Percentiles rank a stretch among this genome's conserved stretches.
Evolutionary conservation across 2,329 filamentous ascomycete species (phyloP).

Genomic region (Fusarium concolor): DNA sequence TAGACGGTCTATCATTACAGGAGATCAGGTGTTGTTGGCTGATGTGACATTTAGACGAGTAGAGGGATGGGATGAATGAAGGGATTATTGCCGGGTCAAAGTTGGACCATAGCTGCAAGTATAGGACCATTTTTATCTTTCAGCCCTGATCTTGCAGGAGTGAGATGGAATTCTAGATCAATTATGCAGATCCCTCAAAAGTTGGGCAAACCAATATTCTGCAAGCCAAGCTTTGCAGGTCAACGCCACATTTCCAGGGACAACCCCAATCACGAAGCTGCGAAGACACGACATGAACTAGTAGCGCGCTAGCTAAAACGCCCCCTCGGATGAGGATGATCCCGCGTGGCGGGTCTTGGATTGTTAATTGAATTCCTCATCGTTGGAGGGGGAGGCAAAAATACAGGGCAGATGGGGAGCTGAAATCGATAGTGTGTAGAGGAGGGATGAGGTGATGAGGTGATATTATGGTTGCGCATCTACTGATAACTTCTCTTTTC

Average conservation of each 20-base stretch:
- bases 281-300: constrained; percentile 29
- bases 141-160: constrained; percentile 4
- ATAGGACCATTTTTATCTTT: background rate
- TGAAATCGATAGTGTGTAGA: constrained; percentile 28
- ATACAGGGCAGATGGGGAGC: constrained; percentile 7
- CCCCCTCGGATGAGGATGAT: constrained; percentile 30
- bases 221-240: constrained; percentile 27
- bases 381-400: constrained; percentile 14
- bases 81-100: background rate
- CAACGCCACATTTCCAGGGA: constrained; percentile 36
- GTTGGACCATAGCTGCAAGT: background rate
- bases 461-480: background rate
- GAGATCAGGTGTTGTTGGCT: background rate
- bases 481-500: constrained; percentile 17
- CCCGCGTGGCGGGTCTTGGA: constrained; percentile 18
- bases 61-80: constrained; percentile 10
- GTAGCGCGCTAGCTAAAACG: constrained; percentile 24
- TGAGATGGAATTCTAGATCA: constrained; percentile 21
- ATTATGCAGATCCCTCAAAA: constrained; percentile 2
- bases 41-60: no score
- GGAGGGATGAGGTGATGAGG: constrained; percentile 10
- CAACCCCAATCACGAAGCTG: constrained; percentile 33
- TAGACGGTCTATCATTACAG: constrained; percentile 11
- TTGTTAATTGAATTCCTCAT: constrained; percentile 34
- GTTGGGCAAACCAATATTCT: constrained; percentile 17